Conservation (phyloP, 2,329 filamentous ascomycete genomes). For the Colletotrichum melonis region DNA sequence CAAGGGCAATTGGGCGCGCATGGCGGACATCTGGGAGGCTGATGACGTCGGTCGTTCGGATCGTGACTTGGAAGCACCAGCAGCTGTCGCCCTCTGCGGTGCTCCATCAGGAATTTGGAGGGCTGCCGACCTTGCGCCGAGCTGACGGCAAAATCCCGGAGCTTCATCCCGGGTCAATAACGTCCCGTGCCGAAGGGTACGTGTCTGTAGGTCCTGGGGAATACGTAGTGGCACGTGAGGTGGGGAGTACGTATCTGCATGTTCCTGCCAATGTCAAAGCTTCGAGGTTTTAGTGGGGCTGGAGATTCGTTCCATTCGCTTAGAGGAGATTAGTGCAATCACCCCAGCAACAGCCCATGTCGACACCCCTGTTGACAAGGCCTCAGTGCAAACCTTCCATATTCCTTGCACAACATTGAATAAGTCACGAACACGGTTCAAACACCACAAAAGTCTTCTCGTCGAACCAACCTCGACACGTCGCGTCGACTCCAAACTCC, state of each 20-base stretch:
- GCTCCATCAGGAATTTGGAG: conserved; percentile 14
- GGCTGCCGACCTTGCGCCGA: background rate
- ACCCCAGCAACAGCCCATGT: conserved; percentile 19
- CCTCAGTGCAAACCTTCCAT: conserved; percentile 1
- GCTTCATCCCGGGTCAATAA: background rate
- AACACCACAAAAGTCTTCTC: conserved; percentile 20
- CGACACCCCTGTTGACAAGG: conserved; percentile 26
- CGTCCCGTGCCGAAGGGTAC: background rate
- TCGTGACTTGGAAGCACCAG: conserved; percentile 22
- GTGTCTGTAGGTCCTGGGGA: background rate
- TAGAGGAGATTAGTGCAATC: background rate
- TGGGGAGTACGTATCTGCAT: no score
- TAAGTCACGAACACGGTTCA: conserved; percentile 6
- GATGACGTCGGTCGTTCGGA: conserved; percentile 27
- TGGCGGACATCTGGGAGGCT: conserved; percentile 41
- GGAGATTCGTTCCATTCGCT: background rate
- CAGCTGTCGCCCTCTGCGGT: background rate
- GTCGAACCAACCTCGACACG: conserved; percentile 7
- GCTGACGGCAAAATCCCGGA: conserved; percentile 17
- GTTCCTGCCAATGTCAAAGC: no score
- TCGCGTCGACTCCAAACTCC: conserved; percentile 13
- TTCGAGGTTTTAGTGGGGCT: background rate
- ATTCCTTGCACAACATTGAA: conserved; percentile 26
- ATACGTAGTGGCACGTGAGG: no score
- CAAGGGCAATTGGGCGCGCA: conserved; percentile 57